Evolutionary conservation across 163 green algal species (phyloP), one percentile per base, ranked within the genome.

Genomic region (Prototheca stagnorum): DNA sequence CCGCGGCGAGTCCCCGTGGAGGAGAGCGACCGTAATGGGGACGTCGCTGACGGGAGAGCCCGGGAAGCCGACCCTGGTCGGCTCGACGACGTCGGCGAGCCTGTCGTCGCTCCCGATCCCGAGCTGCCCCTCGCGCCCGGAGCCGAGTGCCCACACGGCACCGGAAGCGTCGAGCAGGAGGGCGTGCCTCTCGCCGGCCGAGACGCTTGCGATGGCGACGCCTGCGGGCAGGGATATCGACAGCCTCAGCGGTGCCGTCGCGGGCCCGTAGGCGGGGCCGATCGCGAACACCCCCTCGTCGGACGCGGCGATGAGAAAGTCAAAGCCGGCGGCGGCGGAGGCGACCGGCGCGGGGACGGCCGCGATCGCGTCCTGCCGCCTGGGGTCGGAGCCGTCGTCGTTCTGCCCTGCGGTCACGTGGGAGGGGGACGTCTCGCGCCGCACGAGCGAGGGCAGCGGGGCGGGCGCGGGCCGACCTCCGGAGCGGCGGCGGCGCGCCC

Each of bases 81-180:
- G 31, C 9, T 37, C 12, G 31, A 9, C 31, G 9, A 12, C 31
- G 12, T 9, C 31, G 11, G 31, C 9, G 12, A 37, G 12, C 11
- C 11, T 37, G 9, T 37, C 31, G 31, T 37, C 11, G 11, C 12
- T 47, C n/a, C n/a, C n/a, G n/a, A 81, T 79, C 4, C 80, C 80
- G 53, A 92, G 63, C 53, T 69, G 61, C 11, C 80, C 81, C 35
- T 88, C 72, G 5, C 59, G 52, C 54, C 86, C 89, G 54, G 41
- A 67, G 17, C 83, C 78, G 59, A 67, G 83, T 11, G 57, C 74
- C 36, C 59, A 90, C 35, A 95, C 68, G 43, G 85, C 73, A 21
- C 81, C 86, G 4, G 61, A 44, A 2, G 54, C 48, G 1, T 50
- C 76, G 8, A 92, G 47, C 0, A 68, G 60, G 1, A 82, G 71